Evolutionary conservation across 2,329 filamentous ascomycete species (phyloP).

Genomic region (Beauveria asiatica): DNA sequence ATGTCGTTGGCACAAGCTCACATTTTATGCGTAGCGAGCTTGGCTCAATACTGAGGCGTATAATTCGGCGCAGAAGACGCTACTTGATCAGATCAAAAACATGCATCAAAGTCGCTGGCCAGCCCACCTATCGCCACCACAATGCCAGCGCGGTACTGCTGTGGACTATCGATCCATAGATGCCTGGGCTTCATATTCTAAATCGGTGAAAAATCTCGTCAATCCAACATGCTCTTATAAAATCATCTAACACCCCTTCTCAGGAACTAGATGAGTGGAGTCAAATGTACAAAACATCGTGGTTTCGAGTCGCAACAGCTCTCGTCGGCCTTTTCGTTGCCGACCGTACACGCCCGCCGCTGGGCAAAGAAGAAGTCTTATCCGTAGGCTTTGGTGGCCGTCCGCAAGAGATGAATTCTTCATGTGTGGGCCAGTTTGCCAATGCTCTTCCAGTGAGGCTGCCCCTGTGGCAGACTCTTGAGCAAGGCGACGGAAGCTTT

Average conservation of each 20-base stretch:
- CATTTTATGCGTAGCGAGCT: background rate
- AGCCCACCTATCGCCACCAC: background rate
- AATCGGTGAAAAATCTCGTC: background rate
- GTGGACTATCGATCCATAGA: background rate
- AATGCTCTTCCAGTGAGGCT: slow-evolving; percentile 13
- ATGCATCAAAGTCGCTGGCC: background rate
- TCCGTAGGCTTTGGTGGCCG: slow-evolving; percentile 9
- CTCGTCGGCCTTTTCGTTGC: slow-evolving; percentile 10
- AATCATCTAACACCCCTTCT: background rate
- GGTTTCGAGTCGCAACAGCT: slow-evolving; percentile 12
- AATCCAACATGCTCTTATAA: background rate
- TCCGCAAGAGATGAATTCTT: slow-evolving; percentile 1
- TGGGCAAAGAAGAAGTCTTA: slow-evolving; percentile 11
- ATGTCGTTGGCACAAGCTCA: background rate
- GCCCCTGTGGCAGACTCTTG: slow-evolving; percentile 10
- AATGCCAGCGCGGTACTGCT: background rate
- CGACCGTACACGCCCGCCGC: slow-evolving; percentile 7
- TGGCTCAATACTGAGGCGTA: background rate
- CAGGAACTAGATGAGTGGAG: slow-evolving; percentile 1
- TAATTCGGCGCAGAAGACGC: background rate
- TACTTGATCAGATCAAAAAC: background rate
- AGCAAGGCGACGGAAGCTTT: slow-evolving; percentile 2
- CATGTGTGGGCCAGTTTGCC: slow-evolving; percentile 13
- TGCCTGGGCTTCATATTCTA: background rate
- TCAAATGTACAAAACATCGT: background rate